Base-by-base conservation (phyloP, 2,329 filamentous ascomycete genomes). In the Pseudocercospora ulei region DNA sequence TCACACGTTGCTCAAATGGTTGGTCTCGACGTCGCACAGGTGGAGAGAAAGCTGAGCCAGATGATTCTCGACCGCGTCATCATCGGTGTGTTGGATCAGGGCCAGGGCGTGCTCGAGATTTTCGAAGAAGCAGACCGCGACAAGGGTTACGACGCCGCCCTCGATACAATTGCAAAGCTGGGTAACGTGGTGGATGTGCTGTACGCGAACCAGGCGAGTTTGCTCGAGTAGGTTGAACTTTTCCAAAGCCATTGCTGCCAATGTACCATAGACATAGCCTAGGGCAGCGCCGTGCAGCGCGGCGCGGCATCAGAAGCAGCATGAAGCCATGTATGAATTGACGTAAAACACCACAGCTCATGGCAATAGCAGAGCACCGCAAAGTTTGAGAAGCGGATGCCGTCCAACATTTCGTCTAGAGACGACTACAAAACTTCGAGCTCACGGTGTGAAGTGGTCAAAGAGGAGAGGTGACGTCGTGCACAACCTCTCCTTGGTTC, bases 21-120 rank as follows among this genome's bases (percentile, higher is more conserved):
- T 36, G 87, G 88, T 25, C 72, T 98, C 47, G 90, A 96, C 62
- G 92, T 84, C 17, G 80, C 85, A 63, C 88, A 96, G 68, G 90
- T 98, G 44, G 90, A 98, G 75, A 78, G 87, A 55, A 98, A 98
- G 73, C 73, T 98, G 48, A 92, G 84, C 28, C 90, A 98, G 72
- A 98, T 98, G 90, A 98, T 98, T 58, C 73, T 98, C 43, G 90
- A 98, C 70, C 95, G 95, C 72, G 85, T 96, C 56, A 96, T 98
- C 58, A 85, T 95, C 52, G 90, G 90, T 43, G 90, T 98, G 39
- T 68, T 98, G 53, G 90, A 98, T 62, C 90, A 98, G 65, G 90
- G 90, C 34, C 84, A 85, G 9, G 88, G 88, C 24, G 96, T 92
- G 63, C 72, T 98, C 61, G 94, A 94, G 64, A 85, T 98, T 54